Conservation (phyloP, 768 basidiomycete species). For the Amanita molliuscula region DNA sequence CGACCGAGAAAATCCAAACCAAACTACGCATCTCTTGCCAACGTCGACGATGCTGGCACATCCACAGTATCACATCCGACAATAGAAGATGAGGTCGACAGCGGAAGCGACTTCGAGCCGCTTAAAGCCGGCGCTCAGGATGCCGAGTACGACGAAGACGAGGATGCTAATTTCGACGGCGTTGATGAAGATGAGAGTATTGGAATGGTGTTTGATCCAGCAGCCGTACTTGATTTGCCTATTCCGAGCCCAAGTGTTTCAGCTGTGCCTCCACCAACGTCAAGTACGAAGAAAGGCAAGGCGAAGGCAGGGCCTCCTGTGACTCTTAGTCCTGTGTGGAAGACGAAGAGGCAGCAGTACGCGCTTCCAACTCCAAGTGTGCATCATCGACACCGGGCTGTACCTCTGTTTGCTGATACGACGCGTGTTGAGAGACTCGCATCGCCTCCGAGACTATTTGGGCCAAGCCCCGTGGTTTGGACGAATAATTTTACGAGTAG, state of each 20-base stretch:
- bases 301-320: background rate
- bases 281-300: background rate
- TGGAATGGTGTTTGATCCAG: background rate
- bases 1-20: conserved; percentile 10
- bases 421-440: conserved; percentile 52
- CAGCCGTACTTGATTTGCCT: background rate
- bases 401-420: conserved; percentile 44
- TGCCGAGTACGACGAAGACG: background rate
- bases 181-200: background rate
- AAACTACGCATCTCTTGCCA: background rate
- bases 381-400: conserved; percentile 65
- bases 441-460: conserved; percentile 40
- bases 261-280: background rate
- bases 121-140: background rate
- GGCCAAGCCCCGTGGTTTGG: conserved; percentile 23
- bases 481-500: conserved; percentile 51
- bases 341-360: conserved; percentile 42
- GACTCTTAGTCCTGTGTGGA: conserved; percentile 15
- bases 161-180: conserved; percentile 1
- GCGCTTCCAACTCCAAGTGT: conserved; percentile 52
- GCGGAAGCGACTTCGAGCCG: background rate
- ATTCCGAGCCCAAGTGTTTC: background rate
- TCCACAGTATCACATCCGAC: background rate
- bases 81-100: background rate
- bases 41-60: background rate